Conservation (phyloP, 345 rosid species). For the Capsella bursapastoris region DNA sequence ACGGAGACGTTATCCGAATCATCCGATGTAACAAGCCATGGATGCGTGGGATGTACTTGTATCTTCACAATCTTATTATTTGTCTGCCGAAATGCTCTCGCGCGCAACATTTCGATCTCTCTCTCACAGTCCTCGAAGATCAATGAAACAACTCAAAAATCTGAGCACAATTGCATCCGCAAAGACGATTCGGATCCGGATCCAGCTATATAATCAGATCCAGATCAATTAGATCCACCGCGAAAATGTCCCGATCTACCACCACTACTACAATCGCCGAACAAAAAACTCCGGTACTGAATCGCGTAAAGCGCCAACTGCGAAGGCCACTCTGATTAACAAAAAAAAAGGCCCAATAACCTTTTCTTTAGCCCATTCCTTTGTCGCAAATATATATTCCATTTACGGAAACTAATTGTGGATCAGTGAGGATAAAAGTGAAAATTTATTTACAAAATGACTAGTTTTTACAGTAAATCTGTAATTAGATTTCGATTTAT, state of each 20-base stretch:
- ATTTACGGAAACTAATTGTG: background rate
- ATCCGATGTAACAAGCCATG: slow-evolving; percentile 98
- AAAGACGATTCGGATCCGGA: slow-evolving; percentile 18
- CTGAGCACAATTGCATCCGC: slow-evolving; percentile 34
- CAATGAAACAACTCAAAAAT: slow-evolving; percentile 23
- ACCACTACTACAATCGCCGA: slow-evolving; percentile 29
- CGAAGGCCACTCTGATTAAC: slow-evolving; percentile 22
- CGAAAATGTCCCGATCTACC: slow-evolving; percentile 17
- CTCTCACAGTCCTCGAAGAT: background rate
- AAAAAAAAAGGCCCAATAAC: slow-evolving; percentile 21
- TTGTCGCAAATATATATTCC: background rate
- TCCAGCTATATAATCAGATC: slow-evolving; percentile 20
- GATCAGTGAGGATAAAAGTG: background rate
- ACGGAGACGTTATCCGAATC: slow-evolving; percentile 96
- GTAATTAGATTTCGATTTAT: too few species aligned
- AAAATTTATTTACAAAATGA: background rate
- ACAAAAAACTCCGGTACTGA: slow-evolving; percentile 26
- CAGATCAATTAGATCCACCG: slow-evolving; percentile 36
- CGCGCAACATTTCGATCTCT: slow-evolving; percentile 69
- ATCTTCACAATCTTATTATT: slow-evolving; percentile 90
- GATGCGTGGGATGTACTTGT: slow-evolving; percentile 97
- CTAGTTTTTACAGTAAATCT: too few species aligned
- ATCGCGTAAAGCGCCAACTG: slow-evolving; percentile 18
- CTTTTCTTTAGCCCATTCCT: background rate
- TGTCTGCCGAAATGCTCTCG: slow-evolving; percentile 84